A percentile compares a stretch with the other conserved stretches of the same genome.
Conservation (phyloP, 768 basidiomycete genomes). For the Suillus clintonianus region DNA sequence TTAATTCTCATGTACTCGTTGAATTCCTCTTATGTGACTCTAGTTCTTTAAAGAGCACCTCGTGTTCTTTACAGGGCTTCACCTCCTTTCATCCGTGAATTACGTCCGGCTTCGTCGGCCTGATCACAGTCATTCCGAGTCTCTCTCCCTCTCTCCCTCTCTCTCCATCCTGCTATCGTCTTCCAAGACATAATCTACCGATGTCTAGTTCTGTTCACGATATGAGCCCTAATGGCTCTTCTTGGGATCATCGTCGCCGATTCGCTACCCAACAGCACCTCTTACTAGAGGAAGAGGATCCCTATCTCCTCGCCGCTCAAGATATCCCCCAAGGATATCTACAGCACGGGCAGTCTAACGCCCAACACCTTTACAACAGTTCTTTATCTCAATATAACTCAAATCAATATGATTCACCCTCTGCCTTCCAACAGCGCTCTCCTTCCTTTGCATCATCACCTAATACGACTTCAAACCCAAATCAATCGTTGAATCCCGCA, state of each 20-base stretch:
- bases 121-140: constrained; percentile 3
- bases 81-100: background rate
- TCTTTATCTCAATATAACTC: constrained; percentile 10
- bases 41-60: background rate
- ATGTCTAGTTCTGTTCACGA: constrained; percentile 27
- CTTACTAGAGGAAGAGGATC: constrained; percentile 30
- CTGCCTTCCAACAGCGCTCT: constrained; percentile 8
- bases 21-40: background rate
- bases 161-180: background rate
- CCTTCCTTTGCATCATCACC: constrained; percentile 12
- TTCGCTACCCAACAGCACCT: constrained; percentile 17
- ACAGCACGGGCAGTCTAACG: constrained; percentile 14
- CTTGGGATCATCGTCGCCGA: constrained; percentile 19
- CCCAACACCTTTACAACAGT: constrained; percentile 3
- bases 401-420: constrained; percentile 12
- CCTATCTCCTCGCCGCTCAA: constrained; percentile 18
- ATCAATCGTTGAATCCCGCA: constrained; percentile 8
- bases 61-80: background rate
- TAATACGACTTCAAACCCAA: constrained; percentile 9
- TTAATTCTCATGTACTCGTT: background rate
- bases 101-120: constrained; percentile 5
- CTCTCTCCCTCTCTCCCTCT: background rate
- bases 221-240: constrained; percentile 11
- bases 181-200: background rate
- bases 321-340: background rate